Conservation (phyloP, 306 rosid genomes). For the Lotus japonicus region DNA sequence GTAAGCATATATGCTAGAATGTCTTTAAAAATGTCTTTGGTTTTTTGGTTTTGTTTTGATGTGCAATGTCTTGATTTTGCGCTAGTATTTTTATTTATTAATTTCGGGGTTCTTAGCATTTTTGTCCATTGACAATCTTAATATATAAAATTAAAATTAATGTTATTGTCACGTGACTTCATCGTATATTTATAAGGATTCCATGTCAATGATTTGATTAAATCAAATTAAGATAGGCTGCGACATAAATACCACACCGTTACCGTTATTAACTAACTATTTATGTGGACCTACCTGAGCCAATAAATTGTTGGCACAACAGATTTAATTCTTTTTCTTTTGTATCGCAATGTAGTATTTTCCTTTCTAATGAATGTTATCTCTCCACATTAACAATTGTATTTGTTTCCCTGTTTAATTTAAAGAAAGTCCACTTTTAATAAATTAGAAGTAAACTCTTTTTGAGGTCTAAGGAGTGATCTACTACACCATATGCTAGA, state of each 20-base stretch:
- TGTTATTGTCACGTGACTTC: constrained; percentile 39
- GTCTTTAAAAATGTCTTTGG: too few relatives aligned
- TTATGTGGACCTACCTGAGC: constrained; percentile 1
- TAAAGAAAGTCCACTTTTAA: not conserved
- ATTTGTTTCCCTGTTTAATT: not conserved
- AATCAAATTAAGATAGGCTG: constrained; percentile 3
- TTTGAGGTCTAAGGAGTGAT: too few relatives aligned
- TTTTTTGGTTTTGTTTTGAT: too few relatives aligned
- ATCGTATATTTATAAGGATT: constrained; percentile 23
- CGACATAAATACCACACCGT: constrained; percentile 3
- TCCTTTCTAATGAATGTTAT: not conserved
- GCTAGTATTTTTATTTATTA: not conserved
- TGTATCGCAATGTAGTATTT: not conserved
- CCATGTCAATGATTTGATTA: constrained; percentile 19
- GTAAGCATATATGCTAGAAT: too few relatives aligned
- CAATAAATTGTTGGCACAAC: constrained; percentile 10
- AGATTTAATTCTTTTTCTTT: not conserved
- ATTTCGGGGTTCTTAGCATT: not conserved
- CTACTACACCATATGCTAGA: too few relatives aligned
- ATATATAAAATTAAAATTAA: not conserved
- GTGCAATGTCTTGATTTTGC: too few relatives aligned
- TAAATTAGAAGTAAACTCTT: too few relatives aligned
- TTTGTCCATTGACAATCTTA: not conserved
- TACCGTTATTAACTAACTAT: not conserved
- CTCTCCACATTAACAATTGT: not conserved